Evolutionary conservation across 768 basidiomycete species (phyloP).

Genomic region (Daedaleopsis nitida): DNA sequence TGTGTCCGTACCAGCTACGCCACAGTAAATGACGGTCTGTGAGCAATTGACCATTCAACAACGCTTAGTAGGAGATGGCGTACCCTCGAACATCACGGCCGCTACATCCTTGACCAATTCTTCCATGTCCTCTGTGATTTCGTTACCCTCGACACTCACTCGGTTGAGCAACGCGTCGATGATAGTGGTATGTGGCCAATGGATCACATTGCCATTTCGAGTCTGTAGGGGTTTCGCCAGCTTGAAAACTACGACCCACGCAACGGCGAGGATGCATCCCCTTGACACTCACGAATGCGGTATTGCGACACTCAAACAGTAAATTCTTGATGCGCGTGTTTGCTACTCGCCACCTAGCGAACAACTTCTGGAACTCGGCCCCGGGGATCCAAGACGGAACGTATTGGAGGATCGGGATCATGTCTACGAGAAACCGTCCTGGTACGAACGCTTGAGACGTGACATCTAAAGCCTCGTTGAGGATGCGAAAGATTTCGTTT

Average conservation of each 20-base stretch:
- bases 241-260: too few relatives aligned
- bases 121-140: not conserved
- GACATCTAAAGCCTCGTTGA: not conserved
- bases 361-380: slow-evolving; percentile 22
- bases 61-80: not conserved
- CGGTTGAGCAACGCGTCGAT: not conserved
- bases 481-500: not conserved
- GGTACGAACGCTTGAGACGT: not conserved
- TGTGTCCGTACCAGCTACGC: not conserved
- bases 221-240: too few relatives aligned
- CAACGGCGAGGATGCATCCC: too few relatives aligned
- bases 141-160: not conserved
- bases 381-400: slow-evolving; percentile 31
- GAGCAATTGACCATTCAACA: not conserved
- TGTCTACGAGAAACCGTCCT: slow-evolving; percentile 3
- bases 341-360: not conserved
- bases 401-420: slow-evolving; percentile 19
- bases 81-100: slow-evolving; percentile 13
- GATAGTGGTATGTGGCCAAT: not conserved
- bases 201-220: too few relatives aligned
- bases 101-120: not conserved
- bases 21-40: not conserved
- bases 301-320: not conserved
- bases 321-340: not conserved
- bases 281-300: not conserved